Evolutionary conservation across 352 stramenopile species (phyloP), one percentile per base, ranked within the genome.

Genomic region (Pythium brachiatum): DNA sequence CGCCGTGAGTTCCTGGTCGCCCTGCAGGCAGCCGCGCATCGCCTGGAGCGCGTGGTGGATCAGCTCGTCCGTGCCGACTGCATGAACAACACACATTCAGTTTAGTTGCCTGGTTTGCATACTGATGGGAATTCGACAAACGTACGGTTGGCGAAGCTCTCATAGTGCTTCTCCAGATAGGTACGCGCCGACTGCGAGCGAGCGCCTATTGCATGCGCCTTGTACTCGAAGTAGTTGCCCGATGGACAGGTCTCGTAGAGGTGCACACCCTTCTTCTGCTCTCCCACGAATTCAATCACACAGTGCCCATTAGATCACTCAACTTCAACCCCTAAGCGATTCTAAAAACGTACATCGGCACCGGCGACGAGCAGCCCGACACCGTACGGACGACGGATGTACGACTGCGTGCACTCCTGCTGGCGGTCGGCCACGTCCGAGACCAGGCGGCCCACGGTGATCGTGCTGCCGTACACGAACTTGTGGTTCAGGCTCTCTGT

Each of bases 401-500:
- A 99, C 38, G 94, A 99, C 85, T 99, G 97, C 46, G 97, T 99
- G 61, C 96, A 99, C 50, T 97, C 86, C 74, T 99, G 97, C 74
- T 99, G 97, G 70, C 78, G 98, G 83, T 99, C 97, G 7, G 97
- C 97, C 16, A 99, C 75, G 74, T 99, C 96, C 55, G 86, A 91
- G 26, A 99, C 96, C 50, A 99, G 78, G 11, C 96, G 84, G 39
- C 94, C 91, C 11, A 96, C 91, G 18, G 96, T 95, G 62, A 99
- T 97, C 62, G 81, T 78, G 61, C 94, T 97, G 53, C 97, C 96
- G 74, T 99, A 99, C 38, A 99, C 92, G 72, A 99, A 99, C 81
- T 99, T 99, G 88, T 99, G 96, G 79, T 99, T 99, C 56, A 99
- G 78, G 68, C 96, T 98, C 79, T 99, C 97, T 53, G 95, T 99